phyloP scores from a whole-genome alignment of 2,329 filamentous ascomycete species.

The Colletotrichum agaves region DNA sequence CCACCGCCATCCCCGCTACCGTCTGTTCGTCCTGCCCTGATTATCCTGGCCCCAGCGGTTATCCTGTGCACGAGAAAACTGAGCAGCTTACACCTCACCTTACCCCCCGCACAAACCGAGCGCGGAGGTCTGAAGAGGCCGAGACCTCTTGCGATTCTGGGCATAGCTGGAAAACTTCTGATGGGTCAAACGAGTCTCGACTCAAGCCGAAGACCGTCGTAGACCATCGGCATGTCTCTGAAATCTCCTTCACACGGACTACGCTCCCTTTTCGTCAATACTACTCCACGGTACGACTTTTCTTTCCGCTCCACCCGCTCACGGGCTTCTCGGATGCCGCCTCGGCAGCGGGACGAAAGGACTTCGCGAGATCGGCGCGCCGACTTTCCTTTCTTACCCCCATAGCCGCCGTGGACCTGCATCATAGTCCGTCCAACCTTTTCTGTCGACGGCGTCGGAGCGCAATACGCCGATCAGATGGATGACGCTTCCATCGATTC shows the following conservation, averaged over 20 bases:
- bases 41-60: constrained; percentile 26
- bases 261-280: neutral
- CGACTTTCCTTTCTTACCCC: constrained; percentile 5
- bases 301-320: too few relatives aligned
- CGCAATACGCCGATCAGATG: neutral
- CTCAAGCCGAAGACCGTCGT: neutral
- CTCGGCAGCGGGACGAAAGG: constrained; percentile 24
- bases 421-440: constrained; percentile 24
- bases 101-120: neutral
- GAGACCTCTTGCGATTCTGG: constrained; percentile 9
- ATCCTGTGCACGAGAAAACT: too few relatives aligned
- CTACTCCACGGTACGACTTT: neutral
- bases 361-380: constrained; percentile 15
- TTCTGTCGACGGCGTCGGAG: constrained; percentile 24
- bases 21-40: constrained; percentile 12
- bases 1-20: constrained; percentile 11
- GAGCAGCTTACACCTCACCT: too few relatives aligned
- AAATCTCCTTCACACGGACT: neutral
- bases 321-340: constrained; percentile 14
- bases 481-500: constrained; percentile 14
- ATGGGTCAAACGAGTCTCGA: constrained; percentile 1
- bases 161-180: neutral
- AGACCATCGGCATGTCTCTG: neutral
- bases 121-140: neutral
- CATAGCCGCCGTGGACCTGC: constrained; percentile 24